These are phyloP conservation scores for Umbilicus rupestris DNA, from an alignment of 164 flowering plant species.

Conservation along the genomic window DNA sequence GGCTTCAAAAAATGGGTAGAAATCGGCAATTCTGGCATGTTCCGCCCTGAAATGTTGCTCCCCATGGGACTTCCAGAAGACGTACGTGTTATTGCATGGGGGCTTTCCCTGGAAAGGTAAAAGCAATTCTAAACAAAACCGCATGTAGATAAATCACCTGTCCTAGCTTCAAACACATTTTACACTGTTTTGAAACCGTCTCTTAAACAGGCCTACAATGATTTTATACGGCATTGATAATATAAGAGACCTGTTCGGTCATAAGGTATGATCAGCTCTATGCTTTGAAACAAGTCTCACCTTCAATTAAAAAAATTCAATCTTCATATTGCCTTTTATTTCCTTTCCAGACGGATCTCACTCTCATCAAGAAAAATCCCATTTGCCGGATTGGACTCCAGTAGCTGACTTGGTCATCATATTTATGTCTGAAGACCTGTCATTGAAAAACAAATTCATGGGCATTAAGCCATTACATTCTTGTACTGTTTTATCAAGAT, in stretches of 20 bases:
- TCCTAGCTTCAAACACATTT: no score
- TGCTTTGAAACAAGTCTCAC: background rate
- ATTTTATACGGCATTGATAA: constrained; percentile 81
- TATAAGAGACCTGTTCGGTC: constrained; percentile 96
- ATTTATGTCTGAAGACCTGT: background rate
- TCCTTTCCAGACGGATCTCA: constrained; percentile 53
- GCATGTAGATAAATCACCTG: no score
- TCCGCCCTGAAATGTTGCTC: constrained; percentile 95
- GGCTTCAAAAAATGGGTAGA: constrained; percentile 94
- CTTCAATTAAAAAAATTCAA: background rate
- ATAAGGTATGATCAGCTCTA: constrained; percentile 43
- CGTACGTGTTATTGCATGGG: constrained; percentile 94
- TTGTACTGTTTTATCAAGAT: background rate
- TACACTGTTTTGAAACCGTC: background rate
- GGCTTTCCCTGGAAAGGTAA: constrained; percentile 94
- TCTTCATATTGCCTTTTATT: background rate
- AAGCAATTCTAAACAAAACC: background rate
- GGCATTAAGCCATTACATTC: background rate
- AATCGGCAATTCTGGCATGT: constrained; percentile 95
- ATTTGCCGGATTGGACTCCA: constrained; percentile 44
- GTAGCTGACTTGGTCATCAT: background rate
- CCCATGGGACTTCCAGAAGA: constrained; percentile 99
- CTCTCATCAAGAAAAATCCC: constrained; percentile 47
- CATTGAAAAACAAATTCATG: background rate
- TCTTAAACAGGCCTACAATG: constrained; percentile 80